Evolutionary conservation across 2,329 filamentous ascomycete species (phyloP), one percentile per base, ranked within the genome.

Genomic region (Fusarium annulatum): DNA sequence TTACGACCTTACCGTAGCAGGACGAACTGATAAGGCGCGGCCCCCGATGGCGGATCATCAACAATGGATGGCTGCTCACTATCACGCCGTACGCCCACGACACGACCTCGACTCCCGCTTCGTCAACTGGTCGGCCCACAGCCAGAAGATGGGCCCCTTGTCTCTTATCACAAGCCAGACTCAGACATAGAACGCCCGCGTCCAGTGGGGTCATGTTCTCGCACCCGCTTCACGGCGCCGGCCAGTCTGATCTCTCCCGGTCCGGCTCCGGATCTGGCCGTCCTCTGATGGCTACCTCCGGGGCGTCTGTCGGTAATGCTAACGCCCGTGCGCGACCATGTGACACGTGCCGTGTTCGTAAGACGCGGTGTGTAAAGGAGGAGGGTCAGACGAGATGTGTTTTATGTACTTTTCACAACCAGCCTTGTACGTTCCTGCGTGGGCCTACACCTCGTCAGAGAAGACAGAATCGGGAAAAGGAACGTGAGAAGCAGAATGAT

Each of bases 401-500:
- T 55, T 83, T 92, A 66, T 92, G 90, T 81, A 87, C 88, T 70
- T 91, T 92, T 79, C 90, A 92, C 81, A 89, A 89, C 79, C 89
- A 91, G 77, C 88, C 90, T 71, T 92, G 90, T 80, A 92, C 90
- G 30, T 92, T 91, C 79, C 84, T 91, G 57, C 79, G 80, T n/a
- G 81, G 80, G 0, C 80, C 80, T 23, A 79, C 80, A 21, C 80
- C 80, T 36, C 79, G 80, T 41, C 75, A 79, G 52, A 78, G 79
- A 46, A 73, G 77, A 61, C 67, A 77, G 67, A 57, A 78, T 60
- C 63, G 68, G 34, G 75, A 77, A 10, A 73, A 64, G 23, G 71
- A 74, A 15, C 63, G 72, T 23, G 71, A 78, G 16, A 77, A 69
- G 49, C 71, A 69, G 19, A 43, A 16, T 8, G 61, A 63, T 7